Conservation (phyloP, 306 rosid species). For the Prosopis cineraria region DNA sequence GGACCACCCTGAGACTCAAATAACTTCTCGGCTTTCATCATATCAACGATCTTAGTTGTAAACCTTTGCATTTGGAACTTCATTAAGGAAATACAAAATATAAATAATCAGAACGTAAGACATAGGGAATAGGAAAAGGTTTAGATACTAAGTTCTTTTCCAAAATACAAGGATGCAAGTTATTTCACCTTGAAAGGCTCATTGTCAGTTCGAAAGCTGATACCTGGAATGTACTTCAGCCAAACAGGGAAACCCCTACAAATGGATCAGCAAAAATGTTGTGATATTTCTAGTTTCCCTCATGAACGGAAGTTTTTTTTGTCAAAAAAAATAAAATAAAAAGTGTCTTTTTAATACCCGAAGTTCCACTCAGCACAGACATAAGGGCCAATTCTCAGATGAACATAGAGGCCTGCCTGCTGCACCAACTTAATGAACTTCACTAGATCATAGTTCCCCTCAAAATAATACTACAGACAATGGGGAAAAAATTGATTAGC, state of each 20-base stretch:
- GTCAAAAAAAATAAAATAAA: background rate
- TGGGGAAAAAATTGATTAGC: slow-evolving; percentile 8
- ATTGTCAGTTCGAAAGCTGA: slow-evolving; percentile 89
- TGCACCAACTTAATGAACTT: slow-evolving; percentile 84
- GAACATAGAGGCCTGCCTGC: slow-evolving; percentile 91
- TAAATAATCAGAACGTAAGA: slow-evolving; percentile 19
- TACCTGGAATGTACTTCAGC: slow-evolving; percentile 96
- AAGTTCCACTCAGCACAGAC: slow-evolving; percentile 99
- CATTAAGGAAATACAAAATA: slow-evolving; percentile 35
- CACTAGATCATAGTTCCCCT: slow-evolving; percentile 90
- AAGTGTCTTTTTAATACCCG: slow-evolving; percentile 58
- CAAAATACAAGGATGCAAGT: slow-evolving; percentile 13
- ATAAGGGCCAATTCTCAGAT: slow-evolving; percentile 98
- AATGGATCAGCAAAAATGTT: slow-evolving; percentile 19
- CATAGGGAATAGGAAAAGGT: background rate
- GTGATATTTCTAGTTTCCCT: slow-evolving; percentile 15
- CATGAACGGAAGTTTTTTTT: background rate
- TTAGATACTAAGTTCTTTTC: background rate
- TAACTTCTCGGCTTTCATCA: slow-evolving; percentile 96
- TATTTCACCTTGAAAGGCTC: slow-evolving; percentile 85
- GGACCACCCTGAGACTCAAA: slow-evolving; percentile 93
- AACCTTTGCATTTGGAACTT: slow-evolving; percentile 87
- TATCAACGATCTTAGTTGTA: slow-evolving; percentile 78
- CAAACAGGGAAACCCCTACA: slow-evolving; percentile 96
- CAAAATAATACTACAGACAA: slow-evolving; percentile 78